Percentiles rank a stretch among this genome's conserved stretches.
phyloP scores from a whole-genome alignment of 1,139 yeast species.

The Debaryomyces singareniensis region DNA sequence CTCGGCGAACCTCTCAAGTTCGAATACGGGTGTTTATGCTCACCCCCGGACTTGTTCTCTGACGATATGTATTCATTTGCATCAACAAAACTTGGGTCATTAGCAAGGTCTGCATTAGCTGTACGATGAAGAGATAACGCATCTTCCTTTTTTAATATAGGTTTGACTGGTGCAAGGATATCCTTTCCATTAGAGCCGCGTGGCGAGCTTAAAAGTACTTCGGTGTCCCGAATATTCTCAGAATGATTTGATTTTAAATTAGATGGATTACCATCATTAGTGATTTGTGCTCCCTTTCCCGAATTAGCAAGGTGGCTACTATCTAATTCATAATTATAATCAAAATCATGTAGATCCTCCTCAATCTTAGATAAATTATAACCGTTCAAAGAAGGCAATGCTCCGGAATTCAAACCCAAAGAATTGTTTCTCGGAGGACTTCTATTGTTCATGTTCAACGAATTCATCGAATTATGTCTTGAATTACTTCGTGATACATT shows the following conservation, averaged over 20 bases:
- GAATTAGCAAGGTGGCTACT: neutral
- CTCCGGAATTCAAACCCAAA: conserved; percentile 13
- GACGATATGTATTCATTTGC: conserved; percentile 3
- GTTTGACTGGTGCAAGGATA: conserved; percentile 19
- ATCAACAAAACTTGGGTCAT: neutral
- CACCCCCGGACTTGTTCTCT: conserved; percentile 1
- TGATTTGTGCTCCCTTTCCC: too few relatives aligned
- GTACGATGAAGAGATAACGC: too few relatives aligned
- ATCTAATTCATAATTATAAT: conserved; percentile 33
- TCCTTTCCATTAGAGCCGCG: too few relatives aligned
- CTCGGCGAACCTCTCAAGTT: conserved; percentile 7
- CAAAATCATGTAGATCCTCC: conserved; percentile 41
- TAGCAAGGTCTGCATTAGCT: neutral
- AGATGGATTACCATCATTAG: neutral
- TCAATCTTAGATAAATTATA: conserved; percentile 35
- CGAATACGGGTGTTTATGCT: conserved; percentile 1
- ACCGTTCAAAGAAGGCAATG: conserved; percentile 7
- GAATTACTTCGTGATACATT: conserved; percentile 34
- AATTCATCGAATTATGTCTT: conserved; percentile 25
- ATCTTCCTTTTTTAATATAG: conserved; percentile 28
- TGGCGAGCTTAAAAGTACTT: neutral
- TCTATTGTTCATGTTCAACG: conserved; percentile 10
- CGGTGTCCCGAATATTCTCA: neutral
- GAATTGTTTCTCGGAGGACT: conserved; percentile 11
- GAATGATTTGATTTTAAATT: too few relatives aligned